Conservation (phyloP, 352 stramenopile genomes). For the Phytophthora lateralis region DNA sequence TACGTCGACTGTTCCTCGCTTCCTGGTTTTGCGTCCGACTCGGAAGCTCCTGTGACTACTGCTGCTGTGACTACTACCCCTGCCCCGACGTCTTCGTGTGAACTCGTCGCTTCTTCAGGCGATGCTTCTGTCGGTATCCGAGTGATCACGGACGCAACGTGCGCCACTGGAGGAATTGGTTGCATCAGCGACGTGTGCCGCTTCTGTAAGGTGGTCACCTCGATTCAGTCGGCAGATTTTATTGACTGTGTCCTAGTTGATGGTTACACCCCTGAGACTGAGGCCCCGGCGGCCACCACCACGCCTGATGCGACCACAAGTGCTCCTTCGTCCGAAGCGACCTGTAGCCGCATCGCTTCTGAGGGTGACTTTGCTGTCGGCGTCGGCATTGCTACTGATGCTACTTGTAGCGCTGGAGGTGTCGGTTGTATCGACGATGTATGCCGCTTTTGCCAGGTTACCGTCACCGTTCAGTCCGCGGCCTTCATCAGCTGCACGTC, state of each 20-base stretch:
- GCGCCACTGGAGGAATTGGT: conserved; percentile 30
- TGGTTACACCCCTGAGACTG: conserved; percentile 12
- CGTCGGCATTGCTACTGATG: conserved; percentile 35
- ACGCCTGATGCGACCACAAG: background rate
- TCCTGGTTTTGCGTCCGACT: background rate
- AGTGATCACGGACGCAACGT: conserved; percentile 33
- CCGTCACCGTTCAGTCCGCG: conserved; percentile 22
- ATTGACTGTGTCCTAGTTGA: conserved; percentile 19
- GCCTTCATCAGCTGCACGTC: conserved; percentile 28
- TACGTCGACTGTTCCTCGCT: conserved; percentile 25
- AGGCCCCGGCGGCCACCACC: conserved; percentile 3
- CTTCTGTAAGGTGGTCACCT: conserved; percentile 43
- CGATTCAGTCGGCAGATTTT: conserved; percentile 29
- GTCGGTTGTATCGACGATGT: conserved; percentile 42
- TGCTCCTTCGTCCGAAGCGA: conserved; percentile 2
- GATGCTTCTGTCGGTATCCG: conserved; percentile 35
- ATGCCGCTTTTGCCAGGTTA: conserved; percentile 48
- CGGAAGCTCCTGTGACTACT: background rate
- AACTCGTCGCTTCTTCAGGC: conserved; percentile 20
- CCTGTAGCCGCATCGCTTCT: conserved; percentile 19
- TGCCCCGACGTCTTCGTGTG: background rate
- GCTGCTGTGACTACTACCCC: background rate
- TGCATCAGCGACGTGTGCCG: conserved; percentile 43
- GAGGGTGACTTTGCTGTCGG: conserved; percentile 35
- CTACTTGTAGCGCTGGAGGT: conserved; percentile 29